phyloP scores from a whole-genome alignment of 1,284 basidiomycete species.

The Malassezia yamatoensis region DNA sequence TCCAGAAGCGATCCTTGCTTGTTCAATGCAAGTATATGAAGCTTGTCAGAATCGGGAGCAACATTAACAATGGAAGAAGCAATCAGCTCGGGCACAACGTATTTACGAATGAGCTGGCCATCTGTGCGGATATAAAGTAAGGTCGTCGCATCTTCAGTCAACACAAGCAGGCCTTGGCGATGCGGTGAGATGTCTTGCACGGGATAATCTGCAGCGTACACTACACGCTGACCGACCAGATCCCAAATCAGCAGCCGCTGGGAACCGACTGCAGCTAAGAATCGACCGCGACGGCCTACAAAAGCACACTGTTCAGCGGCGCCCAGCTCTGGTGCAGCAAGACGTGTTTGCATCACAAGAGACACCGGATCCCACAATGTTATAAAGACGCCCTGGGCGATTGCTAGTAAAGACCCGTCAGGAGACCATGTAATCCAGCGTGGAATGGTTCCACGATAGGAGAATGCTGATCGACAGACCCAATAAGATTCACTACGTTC shows the following conservation, averaged over 20 bases:
- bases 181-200: conserved; percentile 12
- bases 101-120: background rate
- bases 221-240: conserved; percentile 29
- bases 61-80: conserved; percentile 14
- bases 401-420: conserved; percentile 74
- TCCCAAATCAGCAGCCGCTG: conserved; percentile 33
- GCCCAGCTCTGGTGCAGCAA: conserved; percentile 48
- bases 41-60: conserved; percentile 11
- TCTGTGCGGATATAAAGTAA: conserved; percentile 10
- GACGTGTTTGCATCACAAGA: conserved; percentile 59
- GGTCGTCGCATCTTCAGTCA: background rate
- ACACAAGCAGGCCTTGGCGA: conserved; percentile 6
- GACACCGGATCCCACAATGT: conserved; percentile 67
- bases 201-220: conserved; percentile 3
- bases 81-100: background rate
- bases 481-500: conserved; percentile 33
- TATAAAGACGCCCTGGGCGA: conserved; percentile 62
- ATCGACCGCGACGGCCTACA: conserved; percentile 26
- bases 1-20: conserved; percentile 26
- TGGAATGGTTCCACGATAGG: conserved; percentile 31
- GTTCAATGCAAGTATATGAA: conserved; percentile 25
- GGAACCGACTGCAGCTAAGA: conserved; percentile 22
- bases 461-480: conserved; percentile 38
- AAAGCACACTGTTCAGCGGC: conserved; percentile 20
- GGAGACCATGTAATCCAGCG: conserved; percentile 62